Evolutionary conservation across 2,329 filamentous ascomycete genomes (phyloP).

Genomic region (Penicillium sp.): DNA sequence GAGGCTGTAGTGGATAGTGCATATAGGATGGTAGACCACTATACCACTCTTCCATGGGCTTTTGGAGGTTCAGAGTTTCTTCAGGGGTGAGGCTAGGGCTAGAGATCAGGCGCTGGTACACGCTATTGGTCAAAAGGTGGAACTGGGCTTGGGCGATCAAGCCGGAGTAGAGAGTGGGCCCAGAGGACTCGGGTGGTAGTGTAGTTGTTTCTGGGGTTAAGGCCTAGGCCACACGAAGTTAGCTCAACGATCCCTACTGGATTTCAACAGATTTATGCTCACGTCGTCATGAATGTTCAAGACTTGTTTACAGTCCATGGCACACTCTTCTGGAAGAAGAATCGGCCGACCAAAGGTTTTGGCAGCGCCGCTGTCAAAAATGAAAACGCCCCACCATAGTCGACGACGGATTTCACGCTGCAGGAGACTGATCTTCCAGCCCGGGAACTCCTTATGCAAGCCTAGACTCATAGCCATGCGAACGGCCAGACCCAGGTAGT

Average conservation of each 20-base stretch:
- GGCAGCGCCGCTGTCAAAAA: conserved; percentile 55
- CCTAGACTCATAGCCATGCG: conserved; percentile 56
- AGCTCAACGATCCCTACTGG: conserved; percentile 3
- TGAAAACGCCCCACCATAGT: conserved; percentile 50
- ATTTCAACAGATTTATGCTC: conserved; percentile 3
- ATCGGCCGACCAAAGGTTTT: conserved; percentile 56
- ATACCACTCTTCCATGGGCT: conserved; percentile 50
- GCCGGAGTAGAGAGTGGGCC: conserved; percentile 49
- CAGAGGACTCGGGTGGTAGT: conserved; percentile 42
- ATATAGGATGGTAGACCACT: conserved; percentile 47
- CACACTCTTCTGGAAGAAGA: conserved; percentile 49
- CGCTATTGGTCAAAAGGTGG: conserved; percentile 49
- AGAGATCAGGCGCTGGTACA: conserved; percentile 52
- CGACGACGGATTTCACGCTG: conserved; percentile 48
- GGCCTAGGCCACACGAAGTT: conserved; percentile 26
- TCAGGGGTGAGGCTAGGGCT: conserved; percentile 46
- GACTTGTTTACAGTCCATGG: conserved; percentile 50
- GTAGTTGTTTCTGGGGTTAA: conserved; percentile 43
- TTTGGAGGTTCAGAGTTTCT: conserved; percentile 47
- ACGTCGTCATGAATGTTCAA: conserved; percentile 51
- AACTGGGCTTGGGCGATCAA: conserved; percentile 49
- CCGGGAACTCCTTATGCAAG: conserved; percentile 55
- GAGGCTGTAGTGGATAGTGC: conserved; percentile 35
- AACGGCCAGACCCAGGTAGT: conserved; percentile 54
- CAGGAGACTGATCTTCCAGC: conserved; percentile 51